A percentile compares a stretch with the other conserved stretches of the same genome.
phyloP scores from a whole-genome alignment of 2,329 filamentous ascomycete genomes.

The Cryphonectria parasitica region DNA sequence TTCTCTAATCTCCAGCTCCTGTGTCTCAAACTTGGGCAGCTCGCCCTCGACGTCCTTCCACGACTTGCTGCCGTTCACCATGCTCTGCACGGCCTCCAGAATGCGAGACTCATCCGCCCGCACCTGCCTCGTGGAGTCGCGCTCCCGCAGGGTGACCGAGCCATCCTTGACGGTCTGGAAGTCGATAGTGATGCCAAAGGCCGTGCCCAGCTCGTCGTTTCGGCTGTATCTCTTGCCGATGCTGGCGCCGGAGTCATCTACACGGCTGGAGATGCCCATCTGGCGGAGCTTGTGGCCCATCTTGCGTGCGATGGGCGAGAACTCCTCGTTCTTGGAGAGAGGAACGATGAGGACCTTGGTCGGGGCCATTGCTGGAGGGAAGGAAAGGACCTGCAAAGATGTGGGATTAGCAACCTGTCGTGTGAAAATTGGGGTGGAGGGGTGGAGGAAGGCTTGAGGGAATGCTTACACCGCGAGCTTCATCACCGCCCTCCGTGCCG shows the following conservation, averaged over 20 bases:
- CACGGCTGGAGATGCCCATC: conserved; percentile 77
- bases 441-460: background rate
- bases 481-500: conserved; percentile 69
- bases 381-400: conserved; percentile 62
- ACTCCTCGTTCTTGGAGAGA: conserved; percentile 78
- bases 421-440: background rate
- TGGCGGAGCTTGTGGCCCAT: conserved; percentile 77
- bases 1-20: conserved; percentile 59
- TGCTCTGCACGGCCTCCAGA: conserved; percentile 67
- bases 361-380: conserved; percentile 73
- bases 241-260: conserved; percentile 87
- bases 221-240: conserved; percentile 95
- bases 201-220: conserved; percentile 94
- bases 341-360: conserved; percentile 94
- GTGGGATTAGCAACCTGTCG: conserved; percentile 1
- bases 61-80: conserved; percentile 55
- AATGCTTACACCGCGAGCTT: conserved; percentile 79
- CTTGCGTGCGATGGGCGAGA: conserved; percentile 74
- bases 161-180: conserved; percentile 92
- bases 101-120: conserved; percentile 82
- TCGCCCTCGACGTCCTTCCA: conserved; percentile 74
- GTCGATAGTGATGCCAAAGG: conserved; percentile 91
- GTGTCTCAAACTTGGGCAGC: conserved; percentile 82
- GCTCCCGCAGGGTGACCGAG: conserved; percentile 85
- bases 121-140: conserved; percentile 89